Percentiles rank a stretch among this genome's conserved stretches.
These are phyloP conservation scores for Domatiomyces globalis DNA, from an alignment of 2,329 filamentous ascomycete species.

Conservation along the genomic window DNA sequence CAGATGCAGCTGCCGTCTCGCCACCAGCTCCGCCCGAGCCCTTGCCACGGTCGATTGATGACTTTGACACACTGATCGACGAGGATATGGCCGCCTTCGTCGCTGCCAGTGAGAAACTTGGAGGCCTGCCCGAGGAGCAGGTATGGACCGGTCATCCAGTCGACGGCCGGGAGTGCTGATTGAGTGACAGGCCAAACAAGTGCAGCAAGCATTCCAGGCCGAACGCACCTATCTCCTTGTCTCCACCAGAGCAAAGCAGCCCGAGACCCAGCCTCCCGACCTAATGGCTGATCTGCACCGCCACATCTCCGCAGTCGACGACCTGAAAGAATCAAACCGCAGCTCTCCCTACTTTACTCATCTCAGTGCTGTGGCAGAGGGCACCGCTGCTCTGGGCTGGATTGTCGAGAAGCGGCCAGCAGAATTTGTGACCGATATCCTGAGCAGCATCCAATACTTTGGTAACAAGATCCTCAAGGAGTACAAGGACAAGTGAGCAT, in stretches of 20 bases:
- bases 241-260: constrained; percentile 83
- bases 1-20: constrained; percentile 22
- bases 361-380: constrained; percentile 74
- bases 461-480: constrained; percentile 89
- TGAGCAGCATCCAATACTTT: constrained; percentile 79
- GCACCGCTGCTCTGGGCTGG: constrained; percentile 82
- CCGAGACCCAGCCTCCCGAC: constrained; percentile 57
- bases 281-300: constrained; percentile 79
- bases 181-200: constrained; percentile 36
- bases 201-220: constrained; percentile 58
- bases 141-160: constrained; percentile 36
- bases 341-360: constrained; percentile 64
- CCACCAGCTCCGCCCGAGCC: constrained; percentile 41
- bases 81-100: constrained; percentile 64
- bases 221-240: constrained; percentile 81
- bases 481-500: constrained; percentile 60
- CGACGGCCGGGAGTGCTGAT: background rate
- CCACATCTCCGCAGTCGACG: constrained; percentile 61
- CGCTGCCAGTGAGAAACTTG: constrained; percentile 61
- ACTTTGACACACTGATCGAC: constrained; percentile 69
- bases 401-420: constrained; percentile 71
- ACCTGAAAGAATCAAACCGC: constrained; percentile 70
- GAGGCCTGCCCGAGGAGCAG: constrained; percentile 66
- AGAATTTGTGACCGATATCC: constrained; percentile 70
- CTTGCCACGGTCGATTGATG: constrained; percentile 64